phyloP scores from a whole-genome alignment of 1,284 basidiomycete genomes.

The Bondarzewia mesenterica region DNA sequence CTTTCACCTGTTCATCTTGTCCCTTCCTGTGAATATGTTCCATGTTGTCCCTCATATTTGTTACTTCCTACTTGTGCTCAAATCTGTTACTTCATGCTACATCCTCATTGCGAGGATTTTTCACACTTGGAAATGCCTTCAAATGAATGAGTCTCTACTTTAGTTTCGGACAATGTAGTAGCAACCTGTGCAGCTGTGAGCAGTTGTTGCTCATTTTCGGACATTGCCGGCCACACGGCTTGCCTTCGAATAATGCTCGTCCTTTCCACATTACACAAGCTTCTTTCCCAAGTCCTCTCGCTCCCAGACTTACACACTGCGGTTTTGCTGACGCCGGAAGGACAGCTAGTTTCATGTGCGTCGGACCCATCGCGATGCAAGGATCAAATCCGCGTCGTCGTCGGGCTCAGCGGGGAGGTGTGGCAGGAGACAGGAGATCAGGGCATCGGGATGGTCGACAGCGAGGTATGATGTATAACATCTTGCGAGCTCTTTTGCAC shows the following conservation, averaged over 20 bases:
- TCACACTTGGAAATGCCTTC: too few species aligned
- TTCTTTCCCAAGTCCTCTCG: constrained; percentile 49
- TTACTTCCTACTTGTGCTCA: too few species aligned
- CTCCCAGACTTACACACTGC: constrained; percentile 51
- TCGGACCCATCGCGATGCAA: constrained; percentile 45
- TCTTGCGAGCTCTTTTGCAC: not conserved
- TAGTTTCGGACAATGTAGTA: too few species aligned
- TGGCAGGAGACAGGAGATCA: constrained; percentile 65
- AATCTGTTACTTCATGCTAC: too few species aligned
- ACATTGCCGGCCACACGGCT: not conserved
- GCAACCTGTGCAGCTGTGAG: too few species aligned
- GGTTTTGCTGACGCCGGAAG: constrained; percentile 51
- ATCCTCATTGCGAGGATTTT: too few species aligned
- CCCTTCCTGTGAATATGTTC: too few species aligned
- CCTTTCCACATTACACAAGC: constrained; percentile 48
- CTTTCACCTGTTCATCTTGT: not conserved
- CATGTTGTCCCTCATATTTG: too few species aligned
- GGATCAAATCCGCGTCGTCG: constrained; percentile 63
- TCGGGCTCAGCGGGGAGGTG: constrained; percentile 61
- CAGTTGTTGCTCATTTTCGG: too few species aligned
- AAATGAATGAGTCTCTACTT: too few species aligned
- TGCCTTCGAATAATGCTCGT: constrained; percentile 40
- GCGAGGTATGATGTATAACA: constrained; percentile 55
- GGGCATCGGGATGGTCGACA: constrained; percentile 60
- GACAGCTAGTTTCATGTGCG: constrained; percentile 53